Evolutionary conservation across 1,139 yeast species (phyloP).

Genomic region (Suhomyces taliae): DNA sequence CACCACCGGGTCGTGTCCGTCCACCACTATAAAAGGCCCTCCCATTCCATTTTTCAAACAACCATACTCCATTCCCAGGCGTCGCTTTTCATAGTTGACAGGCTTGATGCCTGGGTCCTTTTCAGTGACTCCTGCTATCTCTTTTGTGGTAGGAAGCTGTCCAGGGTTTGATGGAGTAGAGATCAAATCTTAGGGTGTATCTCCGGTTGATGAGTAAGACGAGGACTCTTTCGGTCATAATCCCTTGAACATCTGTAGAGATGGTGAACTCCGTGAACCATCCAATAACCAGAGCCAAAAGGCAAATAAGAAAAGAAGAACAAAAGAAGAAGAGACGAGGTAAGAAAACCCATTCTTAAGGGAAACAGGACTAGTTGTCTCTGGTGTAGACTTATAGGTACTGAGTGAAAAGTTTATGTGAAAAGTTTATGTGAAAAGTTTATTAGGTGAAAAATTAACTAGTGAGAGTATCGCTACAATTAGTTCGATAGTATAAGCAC

Average conservation of each 20-base stretch:
- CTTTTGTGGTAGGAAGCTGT: constrained; percentile 11
- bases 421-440: too few relatives aligned
- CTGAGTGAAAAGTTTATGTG: too few relatives aligned
- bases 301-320: too few relatives aligned
- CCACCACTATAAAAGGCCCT: constrained; percentile 2
- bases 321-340: too few relatives aligned
- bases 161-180: constrained; percentile 22
- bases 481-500: too few relatives aligned
- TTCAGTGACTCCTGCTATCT: constrained; percentile 10
- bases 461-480: too few relatives aligned
- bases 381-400: too few relatives aligned
- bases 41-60: neutral
- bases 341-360: too few relatives aligned
- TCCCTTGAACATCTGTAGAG: constrained; percentile 35
- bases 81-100: constrained; percentile 29
- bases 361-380: too few relatives aligned
- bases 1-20: neutral
- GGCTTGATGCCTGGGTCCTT: constrained; percentile 37
- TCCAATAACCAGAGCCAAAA: too few relatives aligned
- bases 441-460: too few relatives aligned
- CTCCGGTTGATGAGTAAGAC: constrained; percentile 47
- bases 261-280: neutral
- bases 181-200: constrained; percentile 40
- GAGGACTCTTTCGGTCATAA: constrained; percentile 49
- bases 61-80: constrained; percentile 33